These are phyloP conservation scores for Zanthoxylum bungeanum DNA, from an alignment of 345 rosid genomes.

Conservation along the genomic window DNA sequence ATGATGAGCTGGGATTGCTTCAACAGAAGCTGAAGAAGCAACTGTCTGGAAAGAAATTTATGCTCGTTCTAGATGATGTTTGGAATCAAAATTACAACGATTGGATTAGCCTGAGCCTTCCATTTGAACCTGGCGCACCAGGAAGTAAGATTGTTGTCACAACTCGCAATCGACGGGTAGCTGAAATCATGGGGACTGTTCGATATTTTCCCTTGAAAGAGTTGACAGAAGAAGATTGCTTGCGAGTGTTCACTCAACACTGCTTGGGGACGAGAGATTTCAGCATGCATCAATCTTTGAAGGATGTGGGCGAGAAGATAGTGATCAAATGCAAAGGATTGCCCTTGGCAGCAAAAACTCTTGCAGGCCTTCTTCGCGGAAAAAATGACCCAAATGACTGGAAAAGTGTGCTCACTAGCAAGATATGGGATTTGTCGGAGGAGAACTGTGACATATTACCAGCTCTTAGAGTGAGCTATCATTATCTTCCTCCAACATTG, in stretches of 20 bases:
- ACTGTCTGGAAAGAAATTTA: slow-evolving; percentile 8
- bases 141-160: slow-evolving; percentile 2
- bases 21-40: slow-evolving; percentile 1
- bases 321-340: not conserved
- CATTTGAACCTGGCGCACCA: not conserved
- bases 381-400: not conserved
- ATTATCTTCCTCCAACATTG: not conserved
- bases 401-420: not conserved
- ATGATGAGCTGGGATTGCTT: slow-evolving; percentile 4
- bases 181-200: not conserved
- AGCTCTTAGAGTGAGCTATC: not conserved
- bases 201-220: not conserved
- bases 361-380: not conserved
- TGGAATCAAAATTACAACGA: slow-evolving; percentile 10
- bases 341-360: not conserved
- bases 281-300: not conserved
- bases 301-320: not conserved
- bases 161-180: not conserved
- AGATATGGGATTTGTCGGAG: not conserved
- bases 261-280: not conserved
- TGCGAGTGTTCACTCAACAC: not conserved
- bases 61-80: slow-evolving; percentile 24
- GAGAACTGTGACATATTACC: not conserved
- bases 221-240: not conserved
- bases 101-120: not conserved